Base-by-base conservation (phyloP, 345 rosid species). In the Sonneratia alba region DNA sequence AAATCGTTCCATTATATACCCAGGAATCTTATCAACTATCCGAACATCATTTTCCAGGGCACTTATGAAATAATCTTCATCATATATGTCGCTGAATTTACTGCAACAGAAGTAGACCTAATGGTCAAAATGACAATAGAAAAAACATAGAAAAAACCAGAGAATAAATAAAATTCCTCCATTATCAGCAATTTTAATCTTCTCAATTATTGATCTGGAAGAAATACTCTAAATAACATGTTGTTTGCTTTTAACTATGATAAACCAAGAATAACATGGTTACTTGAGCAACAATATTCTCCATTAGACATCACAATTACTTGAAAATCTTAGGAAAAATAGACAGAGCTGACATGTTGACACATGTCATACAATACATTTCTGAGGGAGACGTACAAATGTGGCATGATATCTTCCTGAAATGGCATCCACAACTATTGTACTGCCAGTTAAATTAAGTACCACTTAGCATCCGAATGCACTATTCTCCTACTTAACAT, bases 1-100 rank as follows among this genome's bases (percentile, higher is more conserved):
- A 89, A 89, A 96, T 37, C 99, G 98, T 75, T 92, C 99, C 99
- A 92, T 96, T 77, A 92, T 70, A 71, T 90, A 92, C 65, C 78
- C 94, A 71, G 98, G 99, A 85, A 96, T 88, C 76, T 79, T 79
- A 82, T 89, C 80, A 67, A 96, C 95, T 73, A 96, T 91, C 74
- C 83, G 87, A 66, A 96, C 98, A 57, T 89, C 96, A 83, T 92
- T 89, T 73, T 83, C 79, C 84, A 92, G 87, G 73, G 84, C 66
- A 70, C 37, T 81, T 70, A 88, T 78, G 74, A 96, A 96, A 80
- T 75, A 89, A 15, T 91, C 98, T 81, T 92, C 93, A 76, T 96
- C 95, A 70, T 91, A 92, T 69, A 96, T 96, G 66, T 96, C 97
- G 34, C 77, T 72, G 73, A 96, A 96, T 81, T 91, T 92, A 83